phyloP scores from a whole-genome alignment of 2,329 filamentous ascomycete species.

The Pestalotiopsis sp. region DNA sequence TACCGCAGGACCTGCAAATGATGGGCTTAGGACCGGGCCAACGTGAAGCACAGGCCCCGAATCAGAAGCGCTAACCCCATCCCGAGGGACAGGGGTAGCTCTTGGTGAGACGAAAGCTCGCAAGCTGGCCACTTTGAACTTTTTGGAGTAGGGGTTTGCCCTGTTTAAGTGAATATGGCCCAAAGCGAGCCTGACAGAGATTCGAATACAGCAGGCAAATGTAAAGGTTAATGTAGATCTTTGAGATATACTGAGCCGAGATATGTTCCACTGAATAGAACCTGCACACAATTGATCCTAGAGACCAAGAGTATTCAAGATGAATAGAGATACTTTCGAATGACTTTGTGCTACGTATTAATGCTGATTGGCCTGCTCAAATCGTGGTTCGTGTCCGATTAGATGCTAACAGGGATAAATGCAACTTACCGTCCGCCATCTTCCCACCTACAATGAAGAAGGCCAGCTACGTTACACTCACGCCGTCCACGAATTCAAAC shows the following conservation, averaged over 20 bases:
- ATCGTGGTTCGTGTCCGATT: not conserved
- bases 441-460: not conserved
- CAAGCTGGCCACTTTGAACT: slow-evolving; percentile 15
- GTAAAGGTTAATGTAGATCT: not conserved
- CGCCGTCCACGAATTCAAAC: slow-evolving; percentile 8
- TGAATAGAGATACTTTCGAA: not conserved
- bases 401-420: slow-evolving; percentile 2
- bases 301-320: not conserved
- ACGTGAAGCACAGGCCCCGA: not conserved
- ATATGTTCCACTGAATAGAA: not conserved
- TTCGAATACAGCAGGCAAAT: not conserved
- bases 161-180: not conserved
- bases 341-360: not conserved
- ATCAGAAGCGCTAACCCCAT: not conserved
- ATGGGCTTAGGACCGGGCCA: no score
- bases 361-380: not conserved
- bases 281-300: not conserved
- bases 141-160: slow-evolving; percentile 1
- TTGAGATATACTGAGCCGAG: not conserved
- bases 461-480: not conserved
- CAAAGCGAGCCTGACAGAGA: not conserved
- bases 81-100: slow-evolving; percentile 9
- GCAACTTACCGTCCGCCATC: not conserved
- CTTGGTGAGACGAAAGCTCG: slow-evolving; percentile 11
- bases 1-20: not conserved